Percentiles rank a stretch among this genome's conserved stretches.
These are phyloP conservation scores for Pontederia paniculata DNA, from an alignment of 176 grass and related monocot species.

Conservation along the genomic window DNA sequence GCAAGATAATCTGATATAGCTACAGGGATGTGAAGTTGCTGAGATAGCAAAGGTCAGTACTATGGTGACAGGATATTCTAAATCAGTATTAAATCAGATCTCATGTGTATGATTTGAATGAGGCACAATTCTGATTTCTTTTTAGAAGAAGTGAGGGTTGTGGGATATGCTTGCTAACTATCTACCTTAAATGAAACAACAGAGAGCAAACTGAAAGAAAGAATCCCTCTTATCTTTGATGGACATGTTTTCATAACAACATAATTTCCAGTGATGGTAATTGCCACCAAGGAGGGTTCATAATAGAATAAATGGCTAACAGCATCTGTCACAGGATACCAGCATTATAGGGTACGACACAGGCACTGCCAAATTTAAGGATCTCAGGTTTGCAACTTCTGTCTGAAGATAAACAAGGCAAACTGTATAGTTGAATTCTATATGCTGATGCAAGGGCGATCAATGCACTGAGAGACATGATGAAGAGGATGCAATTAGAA, in stretches of 20 bases:
- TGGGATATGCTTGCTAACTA: slow-evolving; percentile 67
- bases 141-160: slow-evolving; percentile 34
- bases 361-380: slow-evolving; percentile 44
- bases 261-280: no score
- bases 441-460: slow-evolving; percentile 74
- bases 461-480: slow-evolving; percentile 47
- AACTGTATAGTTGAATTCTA: slow-evolving; percentile 27
- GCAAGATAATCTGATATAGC: no score
- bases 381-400: slow-evolving; percentile 12
- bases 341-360: slow-evolving; percentile 61
- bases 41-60: no score
- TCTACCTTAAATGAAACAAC: slow-evolving; percentile 44
- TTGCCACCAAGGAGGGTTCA: slow-evolving; percentile 59
- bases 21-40: no score
- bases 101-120: no score
- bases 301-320: slow-evolving; percentile 48
- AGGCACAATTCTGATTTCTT: no score
- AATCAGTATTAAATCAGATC: no score
- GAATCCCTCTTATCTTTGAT: slow-evolving; percentile 18
- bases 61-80: no score
- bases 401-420: slow-evolving; percentile 7
- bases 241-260: slow-evolving; percentile 7
- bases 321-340: slow-evolving; percentile 32
- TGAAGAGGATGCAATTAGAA: slow-evolving; percentile 59
- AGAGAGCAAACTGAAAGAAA: slow-evolving; percentile 48